Base-by-base conservation (phyloP, 129 eudicot species). In the Artemisia argyi region DNA sequence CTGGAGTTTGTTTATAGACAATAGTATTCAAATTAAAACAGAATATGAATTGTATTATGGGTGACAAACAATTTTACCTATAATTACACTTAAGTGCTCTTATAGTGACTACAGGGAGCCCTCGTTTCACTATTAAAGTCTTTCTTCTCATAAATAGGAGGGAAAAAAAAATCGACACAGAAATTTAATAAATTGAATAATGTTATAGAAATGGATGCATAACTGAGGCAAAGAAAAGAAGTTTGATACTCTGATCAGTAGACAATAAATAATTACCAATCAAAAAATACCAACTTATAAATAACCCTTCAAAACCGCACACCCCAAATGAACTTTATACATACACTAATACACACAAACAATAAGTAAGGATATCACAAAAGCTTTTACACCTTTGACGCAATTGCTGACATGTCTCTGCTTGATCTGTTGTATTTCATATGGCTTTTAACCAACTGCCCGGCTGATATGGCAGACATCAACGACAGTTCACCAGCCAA, bases 401-500 rank as follows among this genome's bases (percentile, higher is more conserved):
- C 77, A 46, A 78, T 63, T 52, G 78, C 62, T 8, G 72, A 22
- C 64, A 87, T 78, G 60, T 88, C 88, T 65, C 85, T 79, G 81
- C 54, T 88, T 55, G 95, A 88, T 63, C 95, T 82, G 85, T 88
- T 88, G 67, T 88, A 88, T 73, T 88, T 88, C 95, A 88, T 88
- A 85, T 88, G 95, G 78, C 95, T 88, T 56, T 19, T 88, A 3
- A 88, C 91, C 54, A 88, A 80, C 81, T 88, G 95, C 1, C 95
- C 95, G 7, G 95, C 88, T 69, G 95, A 78, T 56, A 88, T 88
- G 6, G 95, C 95, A 14, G 95, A 88, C 95, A 88, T 88, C 66
- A 88, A 76, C 10, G 95, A 88, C 26, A 88, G 83, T 85, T 85
- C 95, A 17, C 95, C 95, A 0, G 95, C 95, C 56, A 88, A 77